Conservation (phyloP, 768 basidiomycete genomes). For the Kwoniella newhampshirensis region DNA sequence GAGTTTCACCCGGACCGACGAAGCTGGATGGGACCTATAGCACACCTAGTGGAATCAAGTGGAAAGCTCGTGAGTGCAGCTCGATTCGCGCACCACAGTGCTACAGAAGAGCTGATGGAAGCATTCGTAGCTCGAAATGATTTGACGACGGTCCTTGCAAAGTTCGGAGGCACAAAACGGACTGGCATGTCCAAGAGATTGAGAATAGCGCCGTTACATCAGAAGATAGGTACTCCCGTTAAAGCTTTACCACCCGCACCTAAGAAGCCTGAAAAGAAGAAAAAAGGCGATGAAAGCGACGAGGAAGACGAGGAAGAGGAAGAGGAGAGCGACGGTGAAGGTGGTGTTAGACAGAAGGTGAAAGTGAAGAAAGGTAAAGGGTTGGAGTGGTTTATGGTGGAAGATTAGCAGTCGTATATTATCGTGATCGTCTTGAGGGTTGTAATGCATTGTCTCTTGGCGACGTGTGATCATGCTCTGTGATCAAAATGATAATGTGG, state of each 20-base stretch:
- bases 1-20: conserved; percentile 37
- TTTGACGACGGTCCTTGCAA: conserved; percentile 32
- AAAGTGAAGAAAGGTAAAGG: conserved; percentile 24
- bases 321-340: conserved; percentile 27
- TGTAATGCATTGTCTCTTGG: too few species aligned
- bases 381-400: conserved; percentile 47
- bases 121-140: conserved; percentile 34
- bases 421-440: not conserved
- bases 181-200: conserved; percentile 40
- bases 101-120: conserved; percentile 3
- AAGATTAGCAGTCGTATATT: conserved; percentile 24
- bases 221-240: conserved; percentile 42
- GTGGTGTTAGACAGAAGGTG: conserved; percentile 19
- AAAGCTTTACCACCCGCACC: conserved; percentile 45
- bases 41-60: conserved; percentile 36
- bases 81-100: not conserved
- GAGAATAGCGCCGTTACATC: conserved; percentile 38
- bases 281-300: conserved; percentile 36
- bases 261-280: conserved; percentile 42
- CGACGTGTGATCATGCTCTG: too few species aligned
- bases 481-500: too few species aligned
- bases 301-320: conserved; percentile 38
- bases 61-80: conserved; percentile 37
- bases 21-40: conserved; percentile 21
- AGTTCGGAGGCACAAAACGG: conserved; percentile 34